Percentiles rank a stretch among this genome's conserved stretches.
These are phyloP conservation scores for Daldinia eschscholtzii DNA, from an alignment of 2,329 filamentous ascomycete species.

Conservation along the genomic window DNA sequence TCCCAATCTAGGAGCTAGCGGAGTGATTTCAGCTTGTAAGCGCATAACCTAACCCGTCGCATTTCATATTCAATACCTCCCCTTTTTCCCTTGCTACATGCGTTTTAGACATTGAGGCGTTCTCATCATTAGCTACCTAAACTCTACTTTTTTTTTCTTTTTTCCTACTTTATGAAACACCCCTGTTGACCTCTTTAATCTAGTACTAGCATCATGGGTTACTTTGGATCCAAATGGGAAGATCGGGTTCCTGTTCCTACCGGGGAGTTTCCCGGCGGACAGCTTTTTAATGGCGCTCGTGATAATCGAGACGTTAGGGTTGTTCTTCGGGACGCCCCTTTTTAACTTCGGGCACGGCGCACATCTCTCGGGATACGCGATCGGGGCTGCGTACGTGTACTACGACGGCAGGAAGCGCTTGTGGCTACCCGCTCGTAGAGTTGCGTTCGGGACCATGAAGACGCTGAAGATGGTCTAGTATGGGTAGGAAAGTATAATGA, in stretches of 20 bases:
- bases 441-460: conserved; percentile 46
- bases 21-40: conserved; percentile 46
- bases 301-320: conserved; percentile 44
- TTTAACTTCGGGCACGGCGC: conserved; percentile 39
- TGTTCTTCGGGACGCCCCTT: conserved; percentile 43
- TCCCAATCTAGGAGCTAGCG: conserved; percentile 43
- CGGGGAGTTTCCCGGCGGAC: conserved; percentile 32
- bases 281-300: conserved; percentile 34
- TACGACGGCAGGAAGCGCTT: conserved; percentile 42
- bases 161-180: too few species aligned
- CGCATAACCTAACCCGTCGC: not conserved
- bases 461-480: conserved; percentile 40
- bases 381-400: conserved; percentile 45
- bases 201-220: conserved; percentile 43
- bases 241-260: conserved; percentile 44
- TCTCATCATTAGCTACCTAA: too few species aligned
- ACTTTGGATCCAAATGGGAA: conserved; percentile 35
- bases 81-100: too few species aligned
- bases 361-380: conserved; percentile 46
- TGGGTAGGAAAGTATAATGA: too few species aligned
- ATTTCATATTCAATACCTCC: too few species aligned
- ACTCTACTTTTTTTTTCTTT: not conserved
- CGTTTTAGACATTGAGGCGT: too few species aligned
- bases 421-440: conserved; percentile 45
- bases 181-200: conserved; percentile 1